Evolutionary conservation across 2,329 filamentous ascomycete genomes (phyloP), one percentile per base, ranked within the genome.

Genomic region (Trichoderma sp.): DNA sequence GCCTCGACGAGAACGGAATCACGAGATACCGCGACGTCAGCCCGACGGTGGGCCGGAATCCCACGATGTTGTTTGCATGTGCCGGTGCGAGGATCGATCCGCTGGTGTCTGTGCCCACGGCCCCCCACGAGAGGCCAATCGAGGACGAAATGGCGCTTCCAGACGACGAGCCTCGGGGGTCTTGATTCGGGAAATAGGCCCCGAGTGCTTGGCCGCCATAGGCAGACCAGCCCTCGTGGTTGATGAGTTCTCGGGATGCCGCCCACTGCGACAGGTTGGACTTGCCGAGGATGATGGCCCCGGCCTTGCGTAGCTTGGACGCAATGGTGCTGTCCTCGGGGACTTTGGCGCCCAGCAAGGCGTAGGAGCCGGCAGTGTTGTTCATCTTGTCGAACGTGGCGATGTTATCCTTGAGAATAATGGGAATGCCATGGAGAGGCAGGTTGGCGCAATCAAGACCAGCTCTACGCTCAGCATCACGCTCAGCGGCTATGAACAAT

Each of bases 371-470:
- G 3, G 89, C 81, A 0, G 80, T 88, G 71, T 87, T 90, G 73
- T 88, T 84, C 87, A 90, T 89, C 69, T 81, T 76, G 74, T 91
- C 88, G 2, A 78, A 75, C 0, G 89, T 91, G 16, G 85, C 88
- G 59, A 91, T 90, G 74, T 89, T 90, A 77, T 90, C 86, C 76
- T 91, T 91, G 78, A 91, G 81, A 5, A 91, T 77, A 28, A 91
- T 85, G 0, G 89, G 89, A 4, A 91, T 83, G 6, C 89, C 89
- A 74, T 91, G 88, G 0, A 90, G 86, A 0, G 84, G 77, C 14
- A 34, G 37, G 28, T 59, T 37, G 1, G 24, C 5, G 6, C 30
- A 56, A 65, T 32, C 24, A 39, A 32, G 55, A 18, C 30, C 55
- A 5, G 71, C 70, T 2, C 64, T 63, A 37, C 68, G 75, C 71